Evolutionary conservation across 768 basidiomycete genomes (phyloP), one percentile per base, ranked within the genome.

Genomic region (Hypholoma fasciculare): DNA sequence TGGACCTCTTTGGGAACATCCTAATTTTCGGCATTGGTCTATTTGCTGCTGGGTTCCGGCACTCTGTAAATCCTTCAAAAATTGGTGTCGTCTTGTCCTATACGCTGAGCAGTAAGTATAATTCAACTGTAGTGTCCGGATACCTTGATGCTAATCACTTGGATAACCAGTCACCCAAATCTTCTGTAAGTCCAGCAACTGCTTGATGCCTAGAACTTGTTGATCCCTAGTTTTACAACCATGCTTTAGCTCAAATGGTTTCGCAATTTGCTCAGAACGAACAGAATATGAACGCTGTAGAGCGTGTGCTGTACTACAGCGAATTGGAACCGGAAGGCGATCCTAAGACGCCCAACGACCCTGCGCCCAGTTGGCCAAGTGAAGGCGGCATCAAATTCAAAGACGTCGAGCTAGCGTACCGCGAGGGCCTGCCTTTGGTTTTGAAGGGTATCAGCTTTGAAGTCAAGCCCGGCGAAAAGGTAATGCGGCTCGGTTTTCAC

Each of bases 231-330:
- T 47, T 7, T 46, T 13, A 20, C 43, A 9, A 16, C 6, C 3
- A n/a, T 49, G 57, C 49, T 13, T 27, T 52, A 85, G 82, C 83
- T 7, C 76, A 83, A 59, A 78, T 86, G 69, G 76, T 87, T 9
- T 73, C 80, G 1, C 77, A 77, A 42, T 87, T 83, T 62, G 85
- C 86, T 1, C 75, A 78, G 59, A 86, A 82, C 61, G 86, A 87
- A 64, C 84, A 87, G 68, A 85, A 86, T 63, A 88, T 89, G 82
- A 89, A 89, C 62, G 82, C 85, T 0, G 87, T 87, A 2, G 89
- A 90, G 64, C 81, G 89, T 17, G 76, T 90, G 4, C 73, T 86
- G 12, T 80, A 87, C 51, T 92, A 90, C 69, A 78, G 82, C 12
- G 78, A 87, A 49, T 76, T 94, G 4, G 76, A 77, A 4, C 60